A percentile compares a stretch with the other conserved stretches of the same genome.
phyloP scores from a whole-genome alignment of 2,329 filamentous ascomycete species.

The Fusarium kyushuense region DNA sequence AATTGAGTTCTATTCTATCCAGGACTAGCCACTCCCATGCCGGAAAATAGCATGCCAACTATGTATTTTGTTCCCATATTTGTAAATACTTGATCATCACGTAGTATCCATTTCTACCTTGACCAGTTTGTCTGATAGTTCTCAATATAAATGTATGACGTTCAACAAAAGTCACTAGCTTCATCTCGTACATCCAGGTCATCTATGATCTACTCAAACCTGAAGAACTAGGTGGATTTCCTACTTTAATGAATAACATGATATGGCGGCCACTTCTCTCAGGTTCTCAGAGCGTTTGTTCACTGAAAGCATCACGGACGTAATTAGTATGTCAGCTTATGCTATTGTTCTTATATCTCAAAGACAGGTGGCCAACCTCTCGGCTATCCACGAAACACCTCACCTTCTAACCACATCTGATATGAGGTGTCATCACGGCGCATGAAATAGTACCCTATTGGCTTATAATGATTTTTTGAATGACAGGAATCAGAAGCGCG shows the following conservation, averaged over 20 bases:
- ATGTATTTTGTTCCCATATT: not conserved
- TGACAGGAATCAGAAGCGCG: not conserved
- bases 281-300: too few species aligned
- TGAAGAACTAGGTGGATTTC: not conserved
- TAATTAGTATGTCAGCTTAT: too few species aligned
- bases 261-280: not conserved
- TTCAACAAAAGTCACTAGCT: not conserved
- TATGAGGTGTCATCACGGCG: not conserved
- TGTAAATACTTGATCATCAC: not conserved
- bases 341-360: too few species aligned
- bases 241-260: accelerated
- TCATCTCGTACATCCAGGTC: not conserved
- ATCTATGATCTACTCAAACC: not conserved
- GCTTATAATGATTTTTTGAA: not conserved
- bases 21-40: not conserved
- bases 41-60: accelerated
- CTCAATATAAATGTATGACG: not conserved
- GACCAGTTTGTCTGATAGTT: accelerated
- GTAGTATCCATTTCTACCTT: too few species aligned
- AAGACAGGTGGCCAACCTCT: too few species aligned
- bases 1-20: not conserved
- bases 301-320: too few species aligned
- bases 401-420: not conserved
- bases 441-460: not conserved
- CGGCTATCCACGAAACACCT: not conserved